Evolutionary conservation across 2,329 filamentous ascomycete species (phyloP).

Genomic region (Epichloe glyceriae): DNA sequence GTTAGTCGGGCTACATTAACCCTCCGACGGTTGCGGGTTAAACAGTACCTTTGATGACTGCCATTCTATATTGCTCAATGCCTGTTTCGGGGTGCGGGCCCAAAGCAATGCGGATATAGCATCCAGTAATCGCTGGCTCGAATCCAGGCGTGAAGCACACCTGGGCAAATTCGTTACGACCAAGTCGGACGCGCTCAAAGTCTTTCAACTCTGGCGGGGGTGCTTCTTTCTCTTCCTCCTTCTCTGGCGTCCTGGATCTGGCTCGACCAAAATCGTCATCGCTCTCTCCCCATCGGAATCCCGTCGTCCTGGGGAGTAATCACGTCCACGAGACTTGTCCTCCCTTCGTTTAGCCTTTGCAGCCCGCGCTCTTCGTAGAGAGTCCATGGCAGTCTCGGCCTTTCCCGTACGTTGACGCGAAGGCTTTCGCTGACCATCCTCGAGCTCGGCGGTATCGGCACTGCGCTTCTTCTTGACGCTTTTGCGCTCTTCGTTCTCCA

Average conservation of each 20-base stretch:
- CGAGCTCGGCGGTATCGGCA: constrained; percentile 63
- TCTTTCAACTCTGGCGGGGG: constrained; percentile 64
- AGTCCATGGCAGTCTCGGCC: constrained; percentile 55
- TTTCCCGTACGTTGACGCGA: constrained; percentile 51
- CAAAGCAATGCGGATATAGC: constrained; percentile 74
- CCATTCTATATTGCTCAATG: constrained; percentile 74
- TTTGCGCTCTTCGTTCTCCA: constrained; percentile 51
- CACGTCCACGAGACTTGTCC: constrained; percentile 48
- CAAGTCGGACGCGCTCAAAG: constrained; percentile 71
- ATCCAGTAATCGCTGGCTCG: constrained; percentile 66
- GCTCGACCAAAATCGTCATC: constrained; percentile 64
- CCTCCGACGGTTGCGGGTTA: not conserved
- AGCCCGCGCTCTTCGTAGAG: constrained; percentile 45
- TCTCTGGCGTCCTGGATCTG: constrained; percentile 41
- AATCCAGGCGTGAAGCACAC: constrained; percentile 92
- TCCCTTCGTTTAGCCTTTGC: constrained; percentile 40
- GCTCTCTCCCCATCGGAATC: constrained; percentile 48
- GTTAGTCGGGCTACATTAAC: not conserved
- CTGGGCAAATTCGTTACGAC: constrained; percentile 73
- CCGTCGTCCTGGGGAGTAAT: constrained; percentile 28
- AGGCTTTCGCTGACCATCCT: constrained; percentile 62
- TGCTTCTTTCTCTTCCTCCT: constrained; percentile 55
- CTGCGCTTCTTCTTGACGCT: constrained; percentile 57
- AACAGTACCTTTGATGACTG: constrained; percentile 62
- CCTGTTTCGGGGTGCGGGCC: constrained; percentile 63